Conservation (phyloP, 1,284 basidiomycete species). For the Phellopilus nigrolimitatus region DNA sequence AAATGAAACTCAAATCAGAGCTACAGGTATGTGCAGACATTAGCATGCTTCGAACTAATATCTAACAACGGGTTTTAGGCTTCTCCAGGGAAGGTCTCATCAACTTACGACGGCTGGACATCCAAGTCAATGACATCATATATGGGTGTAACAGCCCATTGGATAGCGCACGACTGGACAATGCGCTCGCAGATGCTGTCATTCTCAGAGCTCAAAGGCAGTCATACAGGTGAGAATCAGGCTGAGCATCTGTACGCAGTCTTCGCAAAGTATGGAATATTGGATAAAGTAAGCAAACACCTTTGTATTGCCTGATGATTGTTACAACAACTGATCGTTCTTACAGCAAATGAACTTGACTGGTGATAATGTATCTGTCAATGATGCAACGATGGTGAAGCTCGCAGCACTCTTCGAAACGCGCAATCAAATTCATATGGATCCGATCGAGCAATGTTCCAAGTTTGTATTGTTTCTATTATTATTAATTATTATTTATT, state of each 20-base stretch:
- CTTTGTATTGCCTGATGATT: no score
- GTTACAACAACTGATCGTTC: constrained; percentile 1
- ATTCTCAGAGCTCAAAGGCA: constrained; percentile 7
- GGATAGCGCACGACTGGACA: constrained; percentile 3
- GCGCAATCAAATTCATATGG: not conserved
- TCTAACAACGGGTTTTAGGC: not conserved
- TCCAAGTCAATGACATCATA: constrained; percentile 14
- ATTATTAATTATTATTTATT: no score
- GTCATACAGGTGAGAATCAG: constrained; percentile 16
- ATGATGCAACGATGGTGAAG: not conserved
- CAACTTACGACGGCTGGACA: constrained; percentile 17
- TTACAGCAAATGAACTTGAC: constrained; percentile 5
- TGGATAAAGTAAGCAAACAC: no score
- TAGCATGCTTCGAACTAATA: no score
- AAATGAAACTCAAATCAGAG: not conserved
- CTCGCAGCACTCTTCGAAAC: not conserved
- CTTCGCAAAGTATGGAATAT: not conserved
- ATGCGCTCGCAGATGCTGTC: constrained; percentile 4
- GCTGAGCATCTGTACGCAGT: not conserved
- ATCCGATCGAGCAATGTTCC: not conserved
- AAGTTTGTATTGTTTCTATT: not conserved
- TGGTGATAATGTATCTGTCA: constrained; percentile 10
- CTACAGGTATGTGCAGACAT: constrained; percentile 8
- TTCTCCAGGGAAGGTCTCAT: constrained; percentile 2
- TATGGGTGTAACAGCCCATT: constrained; percentile 13